Base-by-base conservation (phyloP, 129 eudicot genomes). In the Apium graveolens region DNA sequence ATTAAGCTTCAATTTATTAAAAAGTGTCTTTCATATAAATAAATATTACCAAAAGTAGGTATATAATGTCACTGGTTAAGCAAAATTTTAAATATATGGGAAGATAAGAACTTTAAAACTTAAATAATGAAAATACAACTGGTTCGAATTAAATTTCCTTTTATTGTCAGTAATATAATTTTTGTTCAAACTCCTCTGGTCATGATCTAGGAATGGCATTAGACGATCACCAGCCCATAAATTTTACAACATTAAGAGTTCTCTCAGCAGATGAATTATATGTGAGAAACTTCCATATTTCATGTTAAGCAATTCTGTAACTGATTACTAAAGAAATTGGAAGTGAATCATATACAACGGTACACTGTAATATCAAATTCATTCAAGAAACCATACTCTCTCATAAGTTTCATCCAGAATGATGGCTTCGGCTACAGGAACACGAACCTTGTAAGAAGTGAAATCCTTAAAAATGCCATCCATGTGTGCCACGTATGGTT, bases 391-490 rank as follows among this genome's bases (percentile, higher is more conserved):
- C 18, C 90, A 83, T 84, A 96, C 99, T 93, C 97, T 82, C 86
- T 96, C 96, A 83, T 80, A 92, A 60, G 97, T 86, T 85, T 96
- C 90, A 83, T 96, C 97, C 90, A 96, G 84, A 78, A 96, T 96
- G 46, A 96, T 96, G 29, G 97, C 99, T 57, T 97, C 99, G 2
- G 99, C 92, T 69, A 96, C 99, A 79, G 99, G 99, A 81, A 96
- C 99, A 78, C 95, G 95, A 84, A 92, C 96, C 87, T 96, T 96
- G 90, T 96, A 96, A 6, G 99, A 96, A 32, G 92, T 90, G 85
- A 96, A 96, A 81, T 96, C 99, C 91, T 96, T 96, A 62, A 96
- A 96, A 77, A 96, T 96, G 82, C 92, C 97, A 85, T 96, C 99
- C 80, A 96, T 84, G 73, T 96, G 97, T 10, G 97, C 88, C 11